A percentile compares a stretch with the other conserved stretches of the same genome.
These are phyloP conservation scores for Vitis cinerea DNA, from an alignment of 164 flowering plant genomes.

Conservation along the genomic window DNA sequence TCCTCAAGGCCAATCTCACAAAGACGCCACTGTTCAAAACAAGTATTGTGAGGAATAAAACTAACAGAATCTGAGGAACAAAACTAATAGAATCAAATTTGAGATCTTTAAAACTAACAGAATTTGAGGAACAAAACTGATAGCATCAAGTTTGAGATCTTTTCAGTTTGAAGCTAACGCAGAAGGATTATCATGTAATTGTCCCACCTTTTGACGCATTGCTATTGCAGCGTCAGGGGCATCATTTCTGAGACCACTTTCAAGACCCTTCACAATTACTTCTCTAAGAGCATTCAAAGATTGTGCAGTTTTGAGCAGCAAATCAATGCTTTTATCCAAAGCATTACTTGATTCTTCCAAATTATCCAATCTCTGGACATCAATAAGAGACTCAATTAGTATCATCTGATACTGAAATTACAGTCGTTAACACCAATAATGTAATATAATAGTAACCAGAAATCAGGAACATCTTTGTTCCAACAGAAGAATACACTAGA, in stretches of 20 bases:
- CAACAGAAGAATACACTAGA: background rate
- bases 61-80: background rate
- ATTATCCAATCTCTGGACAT: constrained; percentile 62
- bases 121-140: background rate
- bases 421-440: background rate
- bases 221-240: constrained; percentile 96
- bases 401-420: constrained; percentile 6
- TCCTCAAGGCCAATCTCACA: constrained; percentile 98
- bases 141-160: background rate
- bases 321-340: constrained; percentile 28
- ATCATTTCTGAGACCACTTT: constrained; percentile 95
- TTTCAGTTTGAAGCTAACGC: background rate
- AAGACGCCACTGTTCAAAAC: constrained; percentile 80
- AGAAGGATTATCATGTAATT: background rate
- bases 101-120: background rate
- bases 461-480: background rate
- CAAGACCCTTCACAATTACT: constrained; percentile 71
- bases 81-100: background rate
- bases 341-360: constrained; percentile 34
- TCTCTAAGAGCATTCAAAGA: constrained; percentile 62
- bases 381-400: background rate
- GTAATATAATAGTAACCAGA: background rate
- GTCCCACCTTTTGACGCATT: constrained; percentile 86
- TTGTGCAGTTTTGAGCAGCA: constrained; percentile 53
- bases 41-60: background rate